Evolutionary conservation across 371 early-diverging fungal species (phyloP), one percentile per base, ranked within the genome.

Genomic region (Mucor mucedo): DNA sequence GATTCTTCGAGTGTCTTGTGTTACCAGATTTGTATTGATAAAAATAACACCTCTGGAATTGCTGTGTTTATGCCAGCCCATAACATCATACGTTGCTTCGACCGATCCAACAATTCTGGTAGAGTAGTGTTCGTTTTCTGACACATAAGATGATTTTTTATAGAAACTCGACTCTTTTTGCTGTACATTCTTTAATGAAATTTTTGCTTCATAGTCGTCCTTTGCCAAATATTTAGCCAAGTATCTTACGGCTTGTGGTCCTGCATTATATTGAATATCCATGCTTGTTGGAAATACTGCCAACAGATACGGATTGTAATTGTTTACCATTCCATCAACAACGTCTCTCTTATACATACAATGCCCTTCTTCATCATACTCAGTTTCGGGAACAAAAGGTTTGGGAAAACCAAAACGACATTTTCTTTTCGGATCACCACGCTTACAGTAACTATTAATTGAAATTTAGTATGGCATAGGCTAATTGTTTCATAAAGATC

Each of bases 191-290:
- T 29, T 60, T 27, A 33, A 47, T 28, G 2, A 39, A 39, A 39
- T 1, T 39, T 39, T 39, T 8, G 40, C 40, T 39, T 50, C n/a
- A 16, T 28, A 16, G 29, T 63, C 57, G 14, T 50, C 33, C 49
- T 63, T 56, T 39, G 63, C 42, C 5, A 63, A 32, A 13, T 63
- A 63, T 30, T 63, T 63, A 1, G 52, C 63, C 5, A 63, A 21
- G 16, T 63, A 63, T 32, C 33, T 29, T 6, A 63, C 29, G n/a
- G 56, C 56, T 21, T 39, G 50, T 3, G 48, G 29, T 0, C 63
- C 63, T 1, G 49, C 13, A 21, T 56, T 56, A n/a, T 41, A 28
- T 21, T 63, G 63, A 41, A 63, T 56, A 56, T 63, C 63, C 63
- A 63, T 63, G 16, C 5, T 30, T 0, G 57, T 41, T 14, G 32